Percentiles rank a stretch among this genome's conserved stretches.
Conservation (phyloP, 164 flowering plant species). For the Stephania cephalantha region DNA sequence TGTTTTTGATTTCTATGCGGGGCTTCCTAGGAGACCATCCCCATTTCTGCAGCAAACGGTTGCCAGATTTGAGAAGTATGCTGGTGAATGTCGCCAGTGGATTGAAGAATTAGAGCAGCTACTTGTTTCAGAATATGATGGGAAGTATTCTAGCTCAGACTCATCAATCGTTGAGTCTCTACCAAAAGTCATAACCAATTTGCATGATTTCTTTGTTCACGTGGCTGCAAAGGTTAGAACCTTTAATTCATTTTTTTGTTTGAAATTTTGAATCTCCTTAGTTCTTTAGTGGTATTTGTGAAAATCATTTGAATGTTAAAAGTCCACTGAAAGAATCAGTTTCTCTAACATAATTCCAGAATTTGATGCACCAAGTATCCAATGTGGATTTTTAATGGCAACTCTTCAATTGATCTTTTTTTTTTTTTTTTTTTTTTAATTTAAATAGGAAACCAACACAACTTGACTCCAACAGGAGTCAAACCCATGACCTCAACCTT, state of each 20-base stretch:
- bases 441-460: no score
- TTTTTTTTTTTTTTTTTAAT: no score
- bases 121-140: constrained; percentile 51
- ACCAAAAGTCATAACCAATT: constrained; percentile 88
- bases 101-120: constrained; percentile 93
- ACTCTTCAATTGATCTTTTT: no score
- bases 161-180: constrained; percentile 70
- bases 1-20: constrained; percentile 78
- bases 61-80: constrained; percentile 74
- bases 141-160: constrained; percentile 31
- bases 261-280: no score
- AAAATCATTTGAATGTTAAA: not conserved
- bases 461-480: no score
- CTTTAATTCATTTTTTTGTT: not conserved
- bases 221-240: constrained; percentile 87
- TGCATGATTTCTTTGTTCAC: constrained; percentile 92
- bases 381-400: no score
- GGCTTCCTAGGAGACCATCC: constrained; percentile 85
- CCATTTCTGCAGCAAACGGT: constrained; percentile 77
- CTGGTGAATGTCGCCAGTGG: constrained; percentile 84
- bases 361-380: no score
- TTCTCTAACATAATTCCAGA: no score
- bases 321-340: not conserved
- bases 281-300: not conserved
- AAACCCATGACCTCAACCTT: no score